Evolutionary conservation across 805 yeast genomes (phyloP).

Genomic region (Candida insectorum): DNA sequence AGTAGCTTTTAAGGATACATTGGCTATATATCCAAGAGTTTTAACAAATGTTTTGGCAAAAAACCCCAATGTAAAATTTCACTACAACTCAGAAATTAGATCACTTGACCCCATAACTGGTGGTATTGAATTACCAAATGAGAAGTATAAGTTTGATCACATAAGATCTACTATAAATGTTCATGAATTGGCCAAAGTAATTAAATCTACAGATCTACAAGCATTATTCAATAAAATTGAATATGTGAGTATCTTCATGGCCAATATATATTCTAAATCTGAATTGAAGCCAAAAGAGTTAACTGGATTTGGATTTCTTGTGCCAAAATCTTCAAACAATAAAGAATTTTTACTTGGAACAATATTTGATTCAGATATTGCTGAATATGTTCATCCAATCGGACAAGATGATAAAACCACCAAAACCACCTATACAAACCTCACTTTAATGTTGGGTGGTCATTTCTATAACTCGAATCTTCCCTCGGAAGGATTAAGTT

Average conservation of each 20-base stretch:
- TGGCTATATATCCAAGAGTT: conserved; percentile 49
- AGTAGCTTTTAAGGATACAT: conserved; percentile 55
- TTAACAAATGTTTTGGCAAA: conserved; percentile 35
- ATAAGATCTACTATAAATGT: conserved; percentile 59
- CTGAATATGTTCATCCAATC: conserved; percentile 8
- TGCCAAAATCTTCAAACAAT: conserved; percentile 55
- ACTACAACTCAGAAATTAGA: conserved; percentile 23
- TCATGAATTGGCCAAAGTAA: conserved; percentile 29
- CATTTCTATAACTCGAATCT: conserved; percentile 38
- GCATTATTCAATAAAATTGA: conserved; percentile 22
- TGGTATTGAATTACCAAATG: conserved; percentile 10
- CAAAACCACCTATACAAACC: conserved; percentile 48
- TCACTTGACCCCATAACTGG: conserved; percentile 17
- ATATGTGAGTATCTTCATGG: conserved; percentile 56
- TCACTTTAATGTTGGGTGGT: conserved; percentile 93
- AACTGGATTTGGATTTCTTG: conserved; percentile 84
- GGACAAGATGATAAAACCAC: neutral
- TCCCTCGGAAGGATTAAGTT: conserved; percentile 26
- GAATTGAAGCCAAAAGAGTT: conserved; percentile 31
- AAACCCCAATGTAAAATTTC: conserved; percentile 40
- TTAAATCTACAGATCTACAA: conserved; percentile 10
- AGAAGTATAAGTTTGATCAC: conserved; percentile 43
- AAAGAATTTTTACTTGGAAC: conserved; percentile 71
- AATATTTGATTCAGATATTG: conserved; percentile 81
- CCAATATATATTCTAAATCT: conserved; percentile 54